Base-by-base conservation (phyloP, 495 filamentous ascomycete genomes). In the Glutinoglossum americanum region DNA sequence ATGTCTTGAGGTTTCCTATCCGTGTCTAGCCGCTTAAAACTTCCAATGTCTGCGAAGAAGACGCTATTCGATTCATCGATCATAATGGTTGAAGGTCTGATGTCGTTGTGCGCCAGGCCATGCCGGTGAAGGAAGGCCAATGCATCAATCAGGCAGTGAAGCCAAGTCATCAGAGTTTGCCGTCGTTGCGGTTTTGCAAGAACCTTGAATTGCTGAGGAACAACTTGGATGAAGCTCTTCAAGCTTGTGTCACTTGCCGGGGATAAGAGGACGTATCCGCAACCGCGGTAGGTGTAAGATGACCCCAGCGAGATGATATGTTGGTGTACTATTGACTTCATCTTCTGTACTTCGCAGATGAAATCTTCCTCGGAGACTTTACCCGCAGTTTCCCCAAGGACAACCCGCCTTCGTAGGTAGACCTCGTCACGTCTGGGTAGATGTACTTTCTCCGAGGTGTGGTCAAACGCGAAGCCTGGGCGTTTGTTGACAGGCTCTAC, bases 291-390 rank as follows among this genome's bases (percentile, higher is more conserved):
- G 25, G 78, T 80, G 66, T 95, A 97, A 0, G 88, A 89, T 26
- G 77, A 81, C 72, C 81, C 87, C 30, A 89, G 75, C 1, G 81
- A 85, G n/a, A 83, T 76, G 44, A 97, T 70, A 68, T 97, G 90
- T 21, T 80, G 74, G 67, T 94, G 87, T 47, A 81, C 74, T 23
- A 94, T 64, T 54, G 76, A 72, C 58, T 73, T 78, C 54, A 85
- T 69, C 32, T 68, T 73, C 53, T 79, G 74, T 44, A 92, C 68
- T 62, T 89, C 85, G 41, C 74, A 71, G 11, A 87, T 67, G 60
- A 90, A 86, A 55, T 85, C 83, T 30, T 80, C 75, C 37, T 73
- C 69, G 48, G 78, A 75, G 48, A 84, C 73, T 55, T 76, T 74
- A 55, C 79, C 76, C 3, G 75, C 71, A 8, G 74, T 73, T 6